Conservation (phyloP, 2,329 filamentous ascomycete species). For the Neonectria punicea region DNA sequence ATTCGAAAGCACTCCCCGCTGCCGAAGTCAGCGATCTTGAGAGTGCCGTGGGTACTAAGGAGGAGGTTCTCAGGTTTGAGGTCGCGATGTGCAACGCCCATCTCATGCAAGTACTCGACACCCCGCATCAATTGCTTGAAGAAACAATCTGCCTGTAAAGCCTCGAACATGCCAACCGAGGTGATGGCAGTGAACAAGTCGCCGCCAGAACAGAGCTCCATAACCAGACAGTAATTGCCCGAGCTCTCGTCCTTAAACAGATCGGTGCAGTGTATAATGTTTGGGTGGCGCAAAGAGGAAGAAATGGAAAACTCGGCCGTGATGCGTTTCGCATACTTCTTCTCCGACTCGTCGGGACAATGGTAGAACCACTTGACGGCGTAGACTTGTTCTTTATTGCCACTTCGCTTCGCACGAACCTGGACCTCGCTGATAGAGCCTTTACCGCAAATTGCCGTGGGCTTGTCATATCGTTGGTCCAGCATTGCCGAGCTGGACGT, state of each 20-base stretch:
- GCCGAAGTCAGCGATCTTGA: conserved; percentile 99
- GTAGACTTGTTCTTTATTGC: conserved; percentile 87
- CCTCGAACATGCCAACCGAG: conserved; percentile 89
- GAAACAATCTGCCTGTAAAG: conserved; percentile 94
- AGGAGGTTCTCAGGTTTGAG: conserved; percentile 89
- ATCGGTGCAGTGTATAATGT: conserved; percentile 97
- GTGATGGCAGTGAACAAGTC: conserved; percentile 95
- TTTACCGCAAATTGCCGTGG: too few species aligned
- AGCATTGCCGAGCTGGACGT: too few species aligned
- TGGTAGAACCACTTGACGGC: conserved; percentile 98
- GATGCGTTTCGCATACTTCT: conserved; percentile 97
- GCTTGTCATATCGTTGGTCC: too few species aligned
- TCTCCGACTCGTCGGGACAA: conserved; percentile 90
- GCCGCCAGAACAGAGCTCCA: conserved; percentile 98
- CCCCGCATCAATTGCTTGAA: conserved; percentile 99
- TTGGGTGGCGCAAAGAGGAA: conserved; percentile 93
- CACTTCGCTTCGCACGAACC: conserved; percentile 43
- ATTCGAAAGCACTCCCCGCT: conserved; percentile 99
- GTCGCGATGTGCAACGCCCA: conserved; percentile 72
- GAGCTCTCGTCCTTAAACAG: conserved; percentile 95
- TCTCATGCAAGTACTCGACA: conserved; percentile 98
- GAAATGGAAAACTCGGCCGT: conserved; percentile 99
- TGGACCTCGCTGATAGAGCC: too few species aligned
- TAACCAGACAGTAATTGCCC: conserved; percentile 97
- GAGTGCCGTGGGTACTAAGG: conserved; percentile 87